Evolutionary conservation across 352 stramenopile species (phyloP), one percentile per base, ranked within the genome.

Genomic region (Phytophthora rubi): DNA sequence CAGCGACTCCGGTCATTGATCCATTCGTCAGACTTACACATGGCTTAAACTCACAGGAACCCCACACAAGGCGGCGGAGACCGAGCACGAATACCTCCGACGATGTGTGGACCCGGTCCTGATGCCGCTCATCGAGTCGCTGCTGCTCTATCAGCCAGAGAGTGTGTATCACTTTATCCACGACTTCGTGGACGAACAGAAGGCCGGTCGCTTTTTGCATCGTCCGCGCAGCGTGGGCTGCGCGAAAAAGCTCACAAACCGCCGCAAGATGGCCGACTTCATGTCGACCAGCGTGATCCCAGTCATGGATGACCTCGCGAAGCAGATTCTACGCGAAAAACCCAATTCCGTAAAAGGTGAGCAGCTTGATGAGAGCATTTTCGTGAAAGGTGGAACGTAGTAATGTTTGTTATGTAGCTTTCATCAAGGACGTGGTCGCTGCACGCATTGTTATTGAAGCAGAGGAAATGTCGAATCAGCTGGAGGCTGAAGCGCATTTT

Each of bases 211-310:
- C 23, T 91, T 91, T 52, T 49, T 66, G 32, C 45, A 73, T 18
- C 53, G 28, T 33, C 57, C 69, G 8, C 62, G 60, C 10, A 76
- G 57, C 23, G 65, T 81, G 15, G 74, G 81, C 51, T 90, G 91
- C 39, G 84, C 84, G 12, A 91, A 83, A 52, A 92, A 90, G 59
- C 80, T 93, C 15, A 80, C 84, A 3, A 90, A 83, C 35, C 88
- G 85, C 10, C 79, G 76, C 12, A 90, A 89, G 51, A 95, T 94
- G 88, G 85, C 88, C 30, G 83, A 93, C 39, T 95, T 92, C 64
- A 94, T 95, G 86, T 89, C 86, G 16, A 91, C 85, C 49, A 93
- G 78, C 37, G 86, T 94, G 32, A 91, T 95, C 44, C 88, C 88
- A 23, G 77, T 95, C 35, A 95, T 95, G 85, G 86, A 95, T 58